A percentile compares a stretch with the other conserved stretches of the same genome.
Conservation (phyloP, 2,329 filamentous ascomycete genomes). For the Neopestalotiopsis sp. region DNA sequence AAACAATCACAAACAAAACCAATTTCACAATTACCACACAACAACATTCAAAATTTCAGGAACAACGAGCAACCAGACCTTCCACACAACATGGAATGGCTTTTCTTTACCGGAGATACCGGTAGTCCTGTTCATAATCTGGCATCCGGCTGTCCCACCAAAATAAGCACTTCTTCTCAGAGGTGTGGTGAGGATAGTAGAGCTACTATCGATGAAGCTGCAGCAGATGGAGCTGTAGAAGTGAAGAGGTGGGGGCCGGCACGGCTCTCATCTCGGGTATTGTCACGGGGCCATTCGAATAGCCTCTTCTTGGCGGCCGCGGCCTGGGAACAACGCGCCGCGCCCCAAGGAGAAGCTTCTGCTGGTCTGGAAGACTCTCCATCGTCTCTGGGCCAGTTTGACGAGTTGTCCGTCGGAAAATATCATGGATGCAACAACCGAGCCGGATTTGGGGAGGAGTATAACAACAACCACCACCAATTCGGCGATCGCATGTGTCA, state of each 20-base stretch:
- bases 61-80: not conserved
- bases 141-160: not conserved
- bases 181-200: not conserved
- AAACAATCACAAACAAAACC: not conserved
- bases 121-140: not conserved
- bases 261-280: slow-evolving; percentile 10
- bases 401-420: slow-evolving; percentile 9
- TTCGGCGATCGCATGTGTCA: not conserved
- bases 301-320: not conserved
- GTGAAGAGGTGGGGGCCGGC: not conserved
- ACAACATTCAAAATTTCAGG: not conserved
- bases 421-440: slow-evolving; percentile 7
- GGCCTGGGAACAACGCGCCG: not conserved
- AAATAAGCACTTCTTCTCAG: not conserved
- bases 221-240: slow-evolving; percentile 7
- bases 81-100: no score
- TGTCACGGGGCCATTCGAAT: slow-evolving; percentile 14
- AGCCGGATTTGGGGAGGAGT: not conserved
- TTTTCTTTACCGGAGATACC: no score
- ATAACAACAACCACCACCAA: not conserved
- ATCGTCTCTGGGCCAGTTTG: slow-evolving; percentile 10
- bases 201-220: not conserved
- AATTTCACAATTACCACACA: not conserved
- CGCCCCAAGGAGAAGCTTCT: not conserved
- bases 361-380: not conserved